phyloP scores from a whole-genome alignment of 148 eudicot species.

The Diospyros lotus region DNA sequence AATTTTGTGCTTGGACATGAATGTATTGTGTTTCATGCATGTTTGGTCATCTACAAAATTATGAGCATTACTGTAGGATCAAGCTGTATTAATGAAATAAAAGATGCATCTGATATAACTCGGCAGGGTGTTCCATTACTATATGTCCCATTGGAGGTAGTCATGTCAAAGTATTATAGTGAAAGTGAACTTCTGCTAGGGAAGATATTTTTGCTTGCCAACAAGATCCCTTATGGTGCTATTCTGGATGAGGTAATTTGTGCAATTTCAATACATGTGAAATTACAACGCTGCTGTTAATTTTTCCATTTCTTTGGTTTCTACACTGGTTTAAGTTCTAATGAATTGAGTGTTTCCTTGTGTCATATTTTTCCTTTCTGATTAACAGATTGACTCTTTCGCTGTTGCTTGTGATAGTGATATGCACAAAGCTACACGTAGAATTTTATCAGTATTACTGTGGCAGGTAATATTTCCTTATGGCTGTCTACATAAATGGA shows the following conservation, averaged over 20 bases:
- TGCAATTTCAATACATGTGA: background rate
- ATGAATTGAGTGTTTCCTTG: background rate
- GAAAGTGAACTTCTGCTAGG: constrained; percentile 93
- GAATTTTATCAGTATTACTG: constrained; percentile 78
- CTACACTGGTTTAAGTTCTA: background rate
- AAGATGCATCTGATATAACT: constrained; percentile 1
- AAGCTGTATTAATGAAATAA: background rate
- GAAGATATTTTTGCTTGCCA: constrained; percentile 88
- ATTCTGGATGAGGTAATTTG: constrained; percentile 87
- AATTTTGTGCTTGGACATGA: no score
- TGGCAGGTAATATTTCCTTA: constrained; percentile 57
- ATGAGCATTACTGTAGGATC: background rate
- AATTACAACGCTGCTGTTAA: background rate
- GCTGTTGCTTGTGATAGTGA: constrained; percentile 94
- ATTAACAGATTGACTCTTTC: constrained; percentile 83
- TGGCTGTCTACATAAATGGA: background rate
- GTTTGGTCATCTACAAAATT: background rate
- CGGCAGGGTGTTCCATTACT: constrained; percentile 79
- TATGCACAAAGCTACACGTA: constrained; percentile 93
- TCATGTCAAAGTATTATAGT: constrained; percentile 93
- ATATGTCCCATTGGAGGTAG: constrained; percentile 86
- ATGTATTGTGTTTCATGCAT: background rate
- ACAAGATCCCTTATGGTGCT: constrained; percentile 85
- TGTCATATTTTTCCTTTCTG: background rate
- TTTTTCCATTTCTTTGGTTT: background rate